Evolutionary conservation across 1,139 yeast species (phyloP).

Genomic region (Debaryomyces udenii): DNA sequence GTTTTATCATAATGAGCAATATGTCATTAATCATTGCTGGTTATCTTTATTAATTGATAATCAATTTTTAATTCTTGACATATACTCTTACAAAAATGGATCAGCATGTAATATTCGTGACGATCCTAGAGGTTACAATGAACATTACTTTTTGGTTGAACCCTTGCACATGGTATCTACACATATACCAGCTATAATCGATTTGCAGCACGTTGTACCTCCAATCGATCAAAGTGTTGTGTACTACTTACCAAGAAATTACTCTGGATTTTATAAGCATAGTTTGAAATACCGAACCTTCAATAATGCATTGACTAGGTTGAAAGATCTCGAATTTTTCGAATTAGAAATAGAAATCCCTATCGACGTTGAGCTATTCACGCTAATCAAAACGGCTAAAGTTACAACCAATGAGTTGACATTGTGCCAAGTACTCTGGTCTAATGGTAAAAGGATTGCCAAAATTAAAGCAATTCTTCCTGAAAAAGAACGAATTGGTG

Average conservation of each 20-base stretch:
- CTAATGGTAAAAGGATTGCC: conserved; percentile 63
- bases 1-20: conserved; percentile 52
- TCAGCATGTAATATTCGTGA: conserved; percentile 39
- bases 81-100: conserved; percentile 40
- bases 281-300: conserved; percentile 63
- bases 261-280: conserved; percentile 74
- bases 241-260: conserved; percentile 78
- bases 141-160: conserved; percentile 73
- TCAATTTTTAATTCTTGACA: conserved; percentile 79
- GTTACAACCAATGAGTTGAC: conserved; percentile 57
- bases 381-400: conserved; percentile 56
- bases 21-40: conserved; percentile 86
- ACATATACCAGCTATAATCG: conserved; percentile 79
- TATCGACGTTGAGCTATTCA: conserved; percentile 63
- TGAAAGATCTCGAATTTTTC: conserved; percentile 74
- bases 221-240: conserved; percentile 80
- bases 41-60: conserved; percentile 72
- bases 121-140: conserved; percentile 34
- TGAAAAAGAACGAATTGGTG: conserved; percentile 65
- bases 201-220: conserved; percentile 84
- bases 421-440: conserved; percentile 77
- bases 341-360: conserved; percentile 80
- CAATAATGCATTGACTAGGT: conserved; percentile 74
- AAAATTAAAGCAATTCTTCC: conserved; percentile 84
- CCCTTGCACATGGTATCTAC: conserved; percentile 80